Evolutionary conservation across 1,284 basidiomycete species (phyloP), one percentile per base, ranked within the genome.

Genomic region (Anthracocystis walkeri): DNA sequence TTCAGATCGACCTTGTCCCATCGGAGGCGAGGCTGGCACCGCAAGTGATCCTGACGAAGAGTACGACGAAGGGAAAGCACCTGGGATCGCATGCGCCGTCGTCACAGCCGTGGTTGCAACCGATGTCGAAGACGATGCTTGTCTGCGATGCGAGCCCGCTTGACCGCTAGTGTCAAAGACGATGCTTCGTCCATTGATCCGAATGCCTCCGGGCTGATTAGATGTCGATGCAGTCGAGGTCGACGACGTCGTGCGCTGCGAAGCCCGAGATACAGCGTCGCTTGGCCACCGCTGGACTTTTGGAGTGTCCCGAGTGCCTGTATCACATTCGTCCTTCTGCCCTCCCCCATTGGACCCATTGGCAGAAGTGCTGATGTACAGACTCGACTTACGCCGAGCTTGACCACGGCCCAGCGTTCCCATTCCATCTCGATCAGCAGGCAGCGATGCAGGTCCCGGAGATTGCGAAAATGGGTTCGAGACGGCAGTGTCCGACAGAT

Each of bases 381-480:
- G 63, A 46, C 66, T 65, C 20, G 67, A 67, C 52, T 71, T 75
- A 49, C 73, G 62, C 23, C 59, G 56, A 10, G 58, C 48, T 40
- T 65, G 65, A 21, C 59, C 56, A n/a, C 63, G 58, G 0, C 66
- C 59, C 6, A 70, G 56, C 27, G 55, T 73, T 4, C 56, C 63
- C 58, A 60, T 50, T 0, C 62, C 66, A 5, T 65, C 66, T 33
- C 72, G 58, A 58, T 62, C 66, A 16, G 31, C 41, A 4, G 74
- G 69, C 48, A 76, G 33, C 40, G 70, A 64, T 23, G 70, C 58
- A 6, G 74, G 69, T n/a, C 65, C 75, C 3, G 75, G 75, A 16
- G 71, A 75, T 41, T 77, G 75, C 46, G 75, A 77, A 44, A 77
- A 77, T 20, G 75, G 75, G 18, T 77, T 77, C 44, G 66, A 58